Percentiles rank a stretch among this genome's conserved stretches.
phyloP scores from a whole-genome alignment of 306 rosid species.

The Sophora flavescens region DNA sequence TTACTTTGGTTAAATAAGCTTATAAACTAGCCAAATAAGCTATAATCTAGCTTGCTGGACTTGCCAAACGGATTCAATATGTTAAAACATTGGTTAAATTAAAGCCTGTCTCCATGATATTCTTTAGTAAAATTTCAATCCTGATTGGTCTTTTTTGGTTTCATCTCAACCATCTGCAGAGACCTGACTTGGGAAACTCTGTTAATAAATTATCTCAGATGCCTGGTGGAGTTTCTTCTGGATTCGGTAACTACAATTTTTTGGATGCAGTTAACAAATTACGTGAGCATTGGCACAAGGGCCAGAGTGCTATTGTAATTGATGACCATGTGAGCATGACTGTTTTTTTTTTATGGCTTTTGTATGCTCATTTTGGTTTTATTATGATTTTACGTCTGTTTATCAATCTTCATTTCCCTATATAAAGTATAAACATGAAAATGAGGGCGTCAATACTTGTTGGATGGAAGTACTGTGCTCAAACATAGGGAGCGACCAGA shows the following conservation, averaged over 20 bases:
- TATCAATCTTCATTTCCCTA: neutral
- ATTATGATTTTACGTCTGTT: neutral
- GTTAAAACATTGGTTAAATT: neutral
- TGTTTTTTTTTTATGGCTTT: conserved; percentile 20
- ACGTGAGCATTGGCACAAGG: conserved; percentile 56
- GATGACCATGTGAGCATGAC: conserved; percentile 63
- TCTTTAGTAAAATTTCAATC: conserved; percentile 7
- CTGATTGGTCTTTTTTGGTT: conserved; percentile 36
- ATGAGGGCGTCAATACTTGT: neutral
- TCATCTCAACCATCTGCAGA: conserved; percentile 54
- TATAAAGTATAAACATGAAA: neutral
- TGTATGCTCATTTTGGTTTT: conserved; percentile 19
- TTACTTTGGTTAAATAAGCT: no score
- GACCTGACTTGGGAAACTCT: conserved; percentile 42
- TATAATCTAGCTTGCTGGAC: no score
- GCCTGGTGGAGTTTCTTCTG: conserved; percentile 48
- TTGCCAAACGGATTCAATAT: neutral
- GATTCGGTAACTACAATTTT: conserved; percentile 45
- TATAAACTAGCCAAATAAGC: no score
- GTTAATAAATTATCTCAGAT: conserved; percentile 49
- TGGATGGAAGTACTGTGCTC: neutral
- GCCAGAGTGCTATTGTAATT: conserved; percentile 64
- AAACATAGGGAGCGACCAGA: neutral
- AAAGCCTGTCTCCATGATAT: neutral
- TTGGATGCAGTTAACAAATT: conserved; percentile 62